These are phyloP conservation scores for Rhododendron henanense DNA, from an alignment of 148 eudicot genomes.

Conservation along the genomic window DNA sequence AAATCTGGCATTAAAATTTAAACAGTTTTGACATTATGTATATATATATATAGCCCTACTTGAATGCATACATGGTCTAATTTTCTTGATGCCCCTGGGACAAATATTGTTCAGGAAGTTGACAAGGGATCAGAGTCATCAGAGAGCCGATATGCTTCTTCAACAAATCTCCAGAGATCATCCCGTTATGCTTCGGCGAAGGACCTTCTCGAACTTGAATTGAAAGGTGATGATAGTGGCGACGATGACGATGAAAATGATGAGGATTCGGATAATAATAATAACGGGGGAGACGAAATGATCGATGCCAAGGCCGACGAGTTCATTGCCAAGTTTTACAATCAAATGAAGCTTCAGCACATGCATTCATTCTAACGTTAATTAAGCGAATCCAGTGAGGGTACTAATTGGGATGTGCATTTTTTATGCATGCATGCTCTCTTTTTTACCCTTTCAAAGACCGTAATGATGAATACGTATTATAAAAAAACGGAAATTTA, in stretches of 20 bases:
- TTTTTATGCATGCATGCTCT: neutral
- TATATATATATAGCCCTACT: too few species aligned
- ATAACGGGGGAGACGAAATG: slow-evolving; percentile 47
- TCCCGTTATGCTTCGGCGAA: slow-evolving; percentile 32
- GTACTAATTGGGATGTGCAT: neutral
- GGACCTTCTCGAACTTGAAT: slow-evolving; percentile 38
- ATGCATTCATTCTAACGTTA: neutral
- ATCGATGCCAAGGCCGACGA: slow-evolving; percentile 65
- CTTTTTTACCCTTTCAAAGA: neutral
- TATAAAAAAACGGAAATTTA: neutral
- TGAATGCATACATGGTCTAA: neutral
- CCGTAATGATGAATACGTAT: neutral
- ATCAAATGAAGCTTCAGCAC: slow-evolving; percentile 38
- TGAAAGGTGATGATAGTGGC: neutral
- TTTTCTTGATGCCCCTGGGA: slow-evolving; percentile 22
- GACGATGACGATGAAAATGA: slow-evolving; percentile 15
- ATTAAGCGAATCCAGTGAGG: neutral
- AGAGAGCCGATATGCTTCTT: slow-evolving; percentile 30
- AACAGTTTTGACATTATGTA: too few species aligned
- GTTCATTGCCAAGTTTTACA: slow-evolving; percentile 63
- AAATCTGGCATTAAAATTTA: too few species aligned
- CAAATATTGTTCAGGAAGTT: slow-evolving; percentile 33
- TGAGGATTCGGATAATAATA: slow-evolving; percentile 17
- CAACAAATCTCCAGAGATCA: slow-evolving; percentile 21
- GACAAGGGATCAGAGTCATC: slow-evolving; percentile 11